These are phyloP conservation scores for Ulota crispa DNA, from an alignment of 225 moss, liverwort and hornwort genomes.

Conservation along the genomic window DNA sequence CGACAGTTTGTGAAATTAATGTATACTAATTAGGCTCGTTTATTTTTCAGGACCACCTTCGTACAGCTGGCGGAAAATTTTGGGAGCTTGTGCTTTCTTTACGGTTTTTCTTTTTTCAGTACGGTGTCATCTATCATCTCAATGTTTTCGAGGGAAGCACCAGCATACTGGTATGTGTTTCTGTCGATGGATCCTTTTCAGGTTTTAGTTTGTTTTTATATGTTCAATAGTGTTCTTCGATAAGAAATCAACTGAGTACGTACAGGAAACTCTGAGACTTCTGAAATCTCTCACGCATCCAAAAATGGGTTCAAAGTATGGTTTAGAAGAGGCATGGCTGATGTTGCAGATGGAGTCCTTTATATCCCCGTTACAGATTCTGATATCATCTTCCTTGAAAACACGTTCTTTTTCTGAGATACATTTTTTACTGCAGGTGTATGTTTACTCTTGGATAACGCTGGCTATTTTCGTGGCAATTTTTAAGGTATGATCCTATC, in stretches of 20 bases:
- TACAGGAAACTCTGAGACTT: neutral
- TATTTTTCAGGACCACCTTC: conserved; percentile 71
- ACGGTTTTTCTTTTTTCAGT: conserved; percentile 97
- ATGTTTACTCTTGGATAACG: conserved; percentile 87
- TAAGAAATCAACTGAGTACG: neutral
- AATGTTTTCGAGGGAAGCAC: conserved; percentile 59
- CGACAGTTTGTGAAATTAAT: neutral
- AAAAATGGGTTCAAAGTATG: neutral
- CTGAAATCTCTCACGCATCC: conserved; percentile 11
- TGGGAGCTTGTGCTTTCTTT: conserved; percentile 80
- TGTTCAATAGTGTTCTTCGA: neutral
- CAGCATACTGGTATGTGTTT: conserved; percentile 65
- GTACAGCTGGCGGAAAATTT: conserved; percentile 67
- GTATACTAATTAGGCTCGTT: conserved; percentile 15
- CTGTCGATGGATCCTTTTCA: neutral
- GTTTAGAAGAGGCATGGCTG: neutral
- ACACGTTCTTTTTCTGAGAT: conserved; percentile 1
- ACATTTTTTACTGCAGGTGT: conserved; percentile 59
- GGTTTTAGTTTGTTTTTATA: neutral
- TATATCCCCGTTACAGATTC: neutral
- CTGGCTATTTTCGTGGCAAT: conserved; percentile 53
- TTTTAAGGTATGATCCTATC: conserved; percentile 64
- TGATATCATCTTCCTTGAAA: neutral
- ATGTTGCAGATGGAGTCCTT: neutral
- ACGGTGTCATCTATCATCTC: conserved; percentile 85